Evolutionary conservation across 2,329 filamentous ascomycete genomes (phyloP), one percentile per base, ranked within the genome.

Genomic region (Talaromyces sp.): DNA sequence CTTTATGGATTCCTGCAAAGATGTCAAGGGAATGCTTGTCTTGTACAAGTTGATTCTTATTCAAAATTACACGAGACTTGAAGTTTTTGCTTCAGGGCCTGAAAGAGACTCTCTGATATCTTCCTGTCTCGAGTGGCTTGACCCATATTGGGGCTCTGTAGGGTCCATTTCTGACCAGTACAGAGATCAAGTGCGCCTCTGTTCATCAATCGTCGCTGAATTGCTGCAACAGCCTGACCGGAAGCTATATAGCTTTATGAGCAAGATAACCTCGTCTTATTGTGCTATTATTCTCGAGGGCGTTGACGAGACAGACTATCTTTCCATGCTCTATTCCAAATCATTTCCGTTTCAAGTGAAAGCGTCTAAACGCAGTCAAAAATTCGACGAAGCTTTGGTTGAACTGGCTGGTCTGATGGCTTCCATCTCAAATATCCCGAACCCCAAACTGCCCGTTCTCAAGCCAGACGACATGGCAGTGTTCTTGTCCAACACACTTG

Each of bases 1-100:
- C 75, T 96, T 98, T 70, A 89, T 98, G 80, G 92, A 97, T 70
- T 91, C 95, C 1, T 97, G 93, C 76, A 85, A 87, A 2, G 80
- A 86, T 29, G 93, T 96, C 54, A 93, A 93, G 72, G 93, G 95
- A 60, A 96, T 96, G 78, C 82, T 99, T 58, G 84, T 96, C 8
- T 78, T 98, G 38, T 96, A 96, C 77, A 96, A 96, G 73, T 83
- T 99, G 41, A 85, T 98, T 19, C 81, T 99, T 43, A 93, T 99
- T 68, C 89, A 96, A 72, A 95, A 97, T 73, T 93, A 96, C 71
- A 90, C 89, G 29, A 88, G 88, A 64, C 80, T 96, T 5, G 86
- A 90, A 27, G 81, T 96, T 24, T 98, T 98, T 75, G 84, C 88
- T 10, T 82, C 88, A n/a, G 83, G 87, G 0, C 89, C 93, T 62